A percentile compares a stretch with the other conserved stretches of the same genome.
Evolutionary conservation across 2,329 filamentous ascomycete species (phyloP).

Genomic region (Massarina eburnea): DNA sequence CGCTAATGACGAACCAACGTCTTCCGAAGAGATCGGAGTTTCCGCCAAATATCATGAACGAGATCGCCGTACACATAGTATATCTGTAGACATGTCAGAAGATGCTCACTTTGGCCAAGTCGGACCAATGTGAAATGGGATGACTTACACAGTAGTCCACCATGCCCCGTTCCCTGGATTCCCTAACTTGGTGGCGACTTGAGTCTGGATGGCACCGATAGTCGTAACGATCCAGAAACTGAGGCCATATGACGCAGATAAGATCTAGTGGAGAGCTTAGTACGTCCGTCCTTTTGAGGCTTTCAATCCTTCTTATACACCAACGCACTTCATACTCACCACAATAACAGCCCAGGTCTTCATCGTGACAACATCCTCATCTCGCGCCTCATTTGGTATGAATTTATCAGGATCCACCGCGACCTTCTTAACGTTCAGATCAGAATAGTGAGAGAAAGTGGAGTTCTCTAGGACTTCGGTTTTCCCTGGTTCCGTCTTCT

Average conservation of each 20-base stretch:
- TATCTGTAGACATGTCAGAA: slow-evolving; percentile 1
- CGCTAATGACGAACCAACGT: slow-evolving; percentile 12
- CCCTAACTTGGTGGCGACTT: slow-evolving; percentile 7
- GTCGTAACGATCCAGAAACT: slow-evolving; percentile 10
- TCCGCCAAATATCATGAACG: slow-evolving; percentile 9
- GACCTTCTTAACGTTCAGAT: slow-evolving; percentile 3
- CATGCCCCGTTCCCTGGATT: slow-evolving; percentile 7
- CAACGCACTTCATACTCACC: not conserved
- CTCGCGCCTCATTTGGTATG: slow-evolving; percentile 2
- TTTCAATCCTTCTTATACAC: not conserved
- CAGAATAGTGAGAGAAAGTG: no score
- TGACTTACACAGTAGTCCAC: slow-evolving; percentile 9
- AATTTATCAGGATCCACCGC: slow-evolving; percentile 1
- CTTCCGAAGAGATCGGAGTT: slow-evolving; percentile 17
- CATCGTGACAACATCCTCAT: slow-evolving; percentile 5
- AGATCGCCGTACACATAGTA: slow-evolving; percentile 10
- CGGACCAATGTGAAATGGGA: no score
- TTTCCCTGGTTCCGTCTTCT: no score
- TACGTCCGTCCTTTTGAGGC: no score
- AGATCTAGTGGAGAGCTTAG: slow-evolving; percentile 3
- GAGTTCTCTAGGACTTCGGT: no score
- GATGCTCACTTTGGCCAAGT: no score
- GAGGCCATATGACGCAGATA: slow-evolving; percentile 8
- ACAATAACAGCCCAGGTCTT: slow-evolving; percentile 5
- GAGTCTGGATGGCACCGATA: slow-evolving; percentile 5